Percentiles rank a stretch among this genome's conserved stretches.
These are phyloP conservation scores for Yamadazyma olivae DNA, from an alignment of 805 yeast genomes.

Conservation along the genomic window DNA sequence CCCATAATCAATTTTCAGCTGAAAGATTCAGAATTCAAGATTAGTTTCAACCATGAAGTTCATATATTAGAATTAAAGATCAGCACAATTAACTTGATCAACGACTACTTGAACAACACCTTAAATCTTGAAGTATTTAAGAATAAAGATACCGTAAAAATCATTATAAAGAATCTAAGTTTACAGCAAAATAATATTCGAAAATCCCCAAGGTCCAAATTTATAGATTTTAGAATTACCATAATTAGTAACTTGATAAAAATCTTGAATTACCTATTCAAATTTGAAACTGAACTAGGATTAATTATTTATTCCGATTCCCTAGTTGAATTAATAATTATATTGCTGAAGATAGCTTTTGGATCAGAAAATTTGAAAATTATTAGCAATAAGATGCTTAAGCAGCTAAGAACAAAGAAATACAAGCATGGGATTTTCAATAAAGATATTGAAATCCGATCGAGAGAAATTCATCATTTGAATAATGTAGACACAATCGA, in stretches of 20 bases:
- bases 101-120: constrained; percentile 35
- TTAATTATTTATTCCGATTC: constrained; percentile 39
- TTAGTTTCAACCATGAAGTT: constrained; percentile 32
- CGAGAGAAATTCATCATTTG: constrained; percentile 35
- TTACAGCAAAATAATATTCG: constrained; percentile 47
- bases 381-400: constrained; percentile 36
- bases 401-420: constrained; percentile 29
- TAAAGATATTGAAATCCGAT: constrained; percentile 40
- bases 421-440: constrained; percentile 39
- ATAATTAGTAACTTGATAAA: constrained; percentile 40
- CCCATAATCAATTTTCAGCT: constrained; percentile 19
- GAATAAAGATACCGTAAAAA: constrained; percentile 36
- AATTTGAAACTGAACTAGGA: constrained; percentile 27
- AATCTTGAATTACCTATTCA: constrained; percentile 36
- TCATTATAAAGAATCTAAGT: constrained; percentile 42
- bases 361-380: constrained; percentile 36
- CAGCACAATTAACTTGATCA: constrained; percentile 48
- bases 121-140: constrained; percentile 24
- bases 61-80: constrained; percentile 43
- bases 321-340: constrained; percentile 45
- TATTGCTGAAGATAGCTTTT: constrained; percentile 52
- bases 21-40: background rate
- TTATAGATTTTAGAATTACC: constrained; percentile 33
- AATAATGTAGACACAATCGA: constrained; percentile 10
- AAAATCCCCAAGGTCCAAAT: constrained; percentile 43